Evolutionary conservation across 768 basidiomycete genomes (phyloP).

Genomic region (Auricularia sp.): DNA sequence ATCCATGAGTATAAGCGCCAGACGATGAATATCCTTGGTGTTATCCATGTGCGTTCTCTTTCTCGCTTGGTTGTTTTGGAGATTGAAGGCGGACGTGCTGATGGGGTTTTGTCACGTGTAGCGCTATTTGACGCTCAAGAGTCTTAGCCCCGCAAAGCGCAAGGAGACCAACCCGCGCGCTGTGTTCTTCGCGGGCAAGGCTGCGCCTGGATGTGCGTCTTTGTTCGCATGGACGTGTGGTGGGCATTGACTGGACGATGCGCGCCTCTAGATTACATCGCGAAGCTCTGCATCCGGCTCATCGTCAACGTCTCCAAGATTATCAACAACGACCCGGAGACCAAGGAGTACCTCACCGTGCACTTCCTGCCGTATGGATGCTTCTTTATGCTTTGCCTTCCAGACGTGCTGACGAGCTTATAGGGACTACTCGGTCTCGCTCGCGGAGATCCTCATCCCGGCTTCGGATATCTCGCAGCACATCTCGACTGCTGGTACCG

Average conservation of each 20-base stretch:
- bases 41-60: conserved; percentile 56
- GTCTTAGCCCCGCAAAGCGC: conserved; percentile 64
- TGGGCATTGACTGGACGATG: conserved; percentile 5
- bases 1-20: conserved; percentile 95
- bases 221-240: background rate
- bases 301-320: conserved; percentile 82
- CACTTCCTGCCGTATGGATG: conserved; percentile 67
- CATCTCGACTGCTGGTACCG: conserved; percentile 95
- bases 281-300: conserved; percentile 88
- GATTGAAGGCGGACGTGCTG: background rate
- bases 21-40: conserved; percentile 86
- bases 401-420: background rate
- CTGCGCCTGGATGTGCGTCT: conserved; percentile 77
- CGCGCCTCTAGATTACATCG: conserved; percentile 60
- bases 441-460: conserved; percentile 79
- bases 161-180: conserved; percentile 78
- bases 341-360: conserved; percentile 74
- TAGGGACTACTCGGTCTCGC: conserved; percentile 30
- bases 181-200: conserved; percentile 97
- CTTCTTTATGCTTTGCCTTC: background rate
- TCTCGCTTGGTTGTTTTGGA: too few species aligned
- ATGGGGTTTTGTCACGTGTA: conserved; percentile 18
- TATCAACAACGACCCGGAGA: conserved; percentile 73
- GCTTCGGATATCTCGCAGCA: conserved; percentile 93
- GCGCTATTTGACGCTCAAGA: conserved; percentile 77